phyloP scores from a whole-genome alignment of 768 basidiomycete species.

The Phlegmacium glaucopus region DNA sequence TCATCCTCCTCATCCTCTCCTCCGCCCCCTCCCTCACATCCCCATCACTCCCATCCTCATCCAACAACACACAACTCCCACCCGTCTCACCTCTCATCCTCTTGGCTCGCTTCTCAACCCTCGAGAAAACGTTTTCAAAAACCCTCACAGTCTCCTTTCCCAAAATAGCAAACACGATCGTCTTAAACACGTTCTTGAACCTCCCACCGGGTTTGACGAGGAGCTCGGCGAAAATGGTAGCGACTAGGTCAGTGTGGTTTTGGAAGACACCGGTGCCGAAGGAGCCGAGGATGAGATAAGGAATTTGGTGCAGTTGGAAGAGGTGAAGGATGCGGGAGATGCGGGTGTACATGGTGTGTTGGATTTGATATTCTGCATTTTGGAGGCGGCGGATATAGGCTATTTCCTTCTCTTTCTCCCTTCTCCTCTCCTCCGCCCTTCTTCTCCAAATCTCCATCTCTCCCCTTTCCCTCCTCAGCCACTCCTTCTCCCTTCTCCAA shows the following conservation, averaged over 20 bases:
- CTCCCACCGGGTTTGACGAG: conserved; percentile 44
- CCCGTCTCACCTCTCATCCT: neutral
- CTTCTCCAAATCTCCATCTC: no score
- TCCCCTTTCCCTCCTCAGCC: no score
- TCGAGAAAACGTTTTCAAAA: conserved; percentile 20
- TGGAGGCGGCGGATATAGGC: conserved; percentile 5
- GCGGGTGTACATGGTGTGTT: conserved; percentile 59
- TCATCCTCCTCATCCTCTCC: conserved; percentile 9
- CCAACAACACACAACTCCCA: conserved; percentile 5
- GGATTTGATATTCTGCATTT: conserved; percentile 35
- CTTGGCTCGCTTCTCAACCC: neutral
- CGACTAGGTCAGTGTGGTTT: conserved; percentile 58
- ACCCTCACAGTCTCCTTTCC: conserved; percentile 26
- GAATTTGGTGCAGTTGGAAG: conserved; percentile 58
- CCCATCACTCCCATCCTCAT: conserved; percentile 7
- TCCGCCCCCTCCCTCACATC: conserved; percentile 1
- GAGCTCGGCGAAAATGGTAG: conserved; percentile 62
- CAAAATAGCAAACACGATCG: conserved; percentile 62
- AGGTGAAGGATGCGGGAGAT: conserved; percentile 66
- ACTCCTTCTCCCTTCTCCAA: neutral
- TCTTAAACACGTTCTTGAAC: conserved; percentile 58
- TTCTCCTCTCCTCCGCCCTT: no score
- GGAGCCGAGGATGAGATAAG: conserved; percentile 63
- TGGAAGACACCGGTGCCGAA: conserved; percentile 80
- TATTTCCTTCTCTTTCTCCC: neutral